Evolutionary conservation across 2,329 filamentous ascomycete species (phyloP).

Genomic region (Dactylellina leptospora): DNA sequence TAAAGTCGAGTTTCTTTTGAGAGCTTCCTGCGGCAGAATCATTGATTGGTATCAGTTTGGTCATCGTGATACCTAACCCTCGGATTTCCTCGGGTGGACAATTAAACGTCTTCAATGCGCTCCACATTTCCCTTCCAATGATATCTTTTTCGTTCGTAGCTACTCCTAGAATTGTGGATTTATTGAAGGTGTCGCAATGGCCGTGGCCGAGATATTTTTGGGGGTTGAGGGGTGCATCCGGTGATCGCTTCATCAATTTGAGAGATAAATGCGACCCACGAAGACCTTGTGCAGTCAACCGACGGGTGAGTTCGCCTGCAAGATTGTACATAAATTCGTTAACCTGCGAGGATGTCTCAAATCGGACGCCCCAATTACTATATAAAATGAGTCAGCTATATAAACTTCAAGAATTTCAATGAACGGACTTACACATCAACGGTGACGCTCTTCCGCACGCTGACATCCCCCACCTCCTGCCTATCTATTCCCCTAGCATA

Average conservation of each 20-base stretch:
- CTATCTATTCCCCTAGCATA: conserved; percentile 86
- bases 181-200: conserved; percentile 93
- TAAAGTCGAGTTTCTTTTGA: conserved; percentile 81
- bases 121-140: conserved; percentile 81
- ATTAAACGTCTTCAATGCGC: conserved; percentile 77
- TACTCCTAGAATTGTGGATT: conserved; percentile 81
- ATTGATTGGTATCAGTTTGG: conserved; percentile 77
- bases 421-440: conserved; percentile 73
- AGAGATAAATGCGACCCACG: conserved; percentile 88
- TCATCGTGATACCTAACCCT: conserved; percentile 91
- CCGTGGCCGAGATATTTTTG: conserved; percentile 94
- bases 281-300: conserved; percentile 82
- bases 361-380: conserved; percentile 91
- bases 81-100: conserved; percentile 93
- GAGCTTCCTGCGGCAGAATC: conserved; percentile 72
- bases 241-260: conserved; percentile 89
- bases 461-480: conserved; percentile 81
- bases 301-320: conserved; percentile 81
- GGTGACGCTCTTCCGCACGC: conserved; percentile 89
- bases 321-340: conserved; percentile 89
- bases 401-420: neutral
- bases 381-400: conserved; percentile 5
- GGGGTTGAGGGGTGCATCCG: conserved; percentile 88
- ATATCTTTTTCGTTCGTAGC: conserved; percentile 78
- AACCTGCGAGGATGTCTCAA: conserved; percentile 88